Evolutionary conservation across 2,329 filamentous ascomycete species (phyloP).

Genomic region (Apiospora arundinis): DNA sequence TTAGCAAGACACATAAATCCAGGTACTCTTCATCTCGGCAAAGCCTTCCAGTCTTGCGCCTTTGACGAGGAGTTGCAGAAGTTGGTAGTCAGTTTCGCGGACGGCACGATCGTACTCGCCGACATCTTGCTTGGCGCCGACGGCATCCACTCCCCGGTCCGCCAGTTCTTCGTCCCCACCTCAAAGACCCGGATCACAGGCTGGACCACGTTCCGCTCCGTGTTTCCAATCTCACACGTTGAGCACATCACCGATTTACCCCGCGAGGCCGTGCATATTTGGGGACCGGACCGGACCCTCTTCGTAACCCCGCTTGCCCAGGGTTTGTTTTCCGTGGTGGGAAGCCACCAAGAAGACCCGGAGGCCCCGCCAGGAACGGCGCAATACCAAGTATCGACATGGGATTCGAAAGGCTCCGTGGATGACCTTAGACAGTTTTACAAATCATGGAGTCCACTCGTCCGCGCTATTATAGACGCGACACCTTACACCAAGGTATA

Average conservation of each 20-base stretch:
- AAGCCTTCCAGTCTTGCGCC: slow-evolving; percentile 46
- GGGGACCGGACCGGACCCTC: slow-evolving; percentile 49
- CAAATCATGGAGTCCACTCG: slow-evolving; percentile 49
- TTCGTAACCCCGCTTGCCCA: slow-evolving; percentile 51
- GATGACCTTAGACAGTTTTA: slow-evolving; percentile 44
- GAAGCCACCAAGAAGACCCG: slow-evolving; percentile 46
- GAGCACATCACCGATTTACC: slow-evolving; percentile 46
- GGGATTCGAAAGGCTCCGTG: slow-evolving; percentile 48
- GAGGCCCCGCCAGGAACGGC: slow-evolving; percentile 36
- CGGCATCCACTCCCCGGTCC: slow-evolving; percentile 56
- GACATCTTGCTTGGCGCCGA: slow-evolving; percentile 60
- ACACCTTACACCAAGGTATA: slow-evolving; percentile 48
- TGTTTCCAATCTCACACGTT: slow-evolving; percentile 49
- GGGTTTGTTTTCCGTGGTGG: slow-evolving; percentile 51
- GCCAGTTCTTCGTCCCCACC: slow-evolving; percentile 50
- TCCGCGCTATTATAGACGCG: slow-evolving; percentile 47
- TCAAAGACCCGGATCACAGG: slow-evolving; percentile 50
- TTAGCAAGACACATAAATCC: slow-evolving; percentile 51
- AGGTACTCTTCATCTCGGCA: slow-evolving; percentile 49
- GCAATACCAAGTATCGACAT: slow-evolving; percentile 39
- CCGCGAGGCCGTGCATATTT: slow-evolving; percentile 52
- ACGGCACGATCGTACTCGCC: slow-evolving; percentile 49
- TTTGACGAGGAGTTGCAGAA: slow-evolving; percentile 36
- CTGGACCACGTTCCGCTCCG: slow-evolving; percentile 51
- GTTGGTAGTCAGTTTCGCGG: slow-evolving; percentile 51